A percentile compares a stretch with the other conserved stretches of the same genome.
These are phyloP conservation scores for Heliamphora exappendiculata DNA, from an alignment of 148 eudicot genomes.

Conservation along the genomic window DNA sequence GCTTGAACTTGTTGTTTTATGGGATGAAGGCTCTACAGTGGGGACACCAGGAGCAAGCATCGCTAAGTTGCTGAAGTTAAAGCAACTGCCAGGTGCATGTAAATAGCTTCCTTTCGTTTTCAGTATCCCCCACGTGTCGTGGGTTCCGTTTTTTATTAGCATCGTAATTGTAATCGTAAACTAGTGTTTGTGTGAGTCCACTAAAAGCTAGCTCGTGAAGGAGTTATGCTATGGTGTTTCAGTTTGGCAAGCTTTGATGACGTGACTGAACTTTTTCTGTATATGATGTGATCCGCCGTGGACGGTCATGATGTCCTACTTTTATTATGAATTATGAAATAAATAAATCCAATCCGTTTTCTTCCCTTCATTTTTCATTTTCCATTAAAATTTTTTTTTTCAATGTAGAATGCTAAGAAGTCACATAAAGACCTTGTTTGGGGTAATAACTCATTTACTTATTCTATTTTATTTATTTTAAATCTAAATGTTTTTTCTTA, in stretches of 20 bases:
- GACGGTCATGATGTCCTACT: conserved; percentile 11
- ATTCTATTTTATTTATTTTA: too few species aligned
- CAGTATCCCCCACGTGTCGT: background rate
- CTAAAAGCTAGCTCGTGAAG: background rate
- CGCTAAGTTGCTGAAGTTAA: background rate
- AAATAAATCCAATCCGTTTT: background rate
- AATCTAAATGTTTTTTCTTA: too few species aligned
- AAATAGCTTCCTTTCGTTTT: conserved; percentile 1
- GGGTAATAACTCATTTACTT: too few species aligned
- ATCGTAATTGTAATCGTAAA: background rate
- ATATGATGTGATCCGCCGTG: background rate
- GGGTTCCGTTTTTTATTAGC: background rate
- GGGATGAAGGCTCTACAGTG: conserved; percentile 61
- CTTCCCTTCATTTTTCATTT: too few species aligned
- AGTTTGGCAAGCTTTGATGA: background rate
- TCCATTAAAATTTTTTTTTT: too few species aligned
- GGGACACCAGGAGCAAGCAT: conserved; percentile 63
- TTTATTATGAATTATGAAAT: background rate
- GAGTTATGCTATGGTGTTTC: background rate
- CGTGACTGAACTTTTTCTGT: background rate
- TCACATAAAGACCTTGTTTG: too few species aligned
- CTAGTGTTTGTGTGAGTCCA: background rate
- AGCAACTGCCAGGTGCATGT: background rate
- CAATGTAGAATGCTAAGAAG: too few species aligned
- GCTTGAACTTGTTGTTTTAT: background rate